A percentile compares a stretch with the other conserved stretches of the same genome.
Evolutionary conservation across 2,329 filamentous ascomycete genomes (phyloP).

Genomic region (Acrocalymma vagum): DNA sequence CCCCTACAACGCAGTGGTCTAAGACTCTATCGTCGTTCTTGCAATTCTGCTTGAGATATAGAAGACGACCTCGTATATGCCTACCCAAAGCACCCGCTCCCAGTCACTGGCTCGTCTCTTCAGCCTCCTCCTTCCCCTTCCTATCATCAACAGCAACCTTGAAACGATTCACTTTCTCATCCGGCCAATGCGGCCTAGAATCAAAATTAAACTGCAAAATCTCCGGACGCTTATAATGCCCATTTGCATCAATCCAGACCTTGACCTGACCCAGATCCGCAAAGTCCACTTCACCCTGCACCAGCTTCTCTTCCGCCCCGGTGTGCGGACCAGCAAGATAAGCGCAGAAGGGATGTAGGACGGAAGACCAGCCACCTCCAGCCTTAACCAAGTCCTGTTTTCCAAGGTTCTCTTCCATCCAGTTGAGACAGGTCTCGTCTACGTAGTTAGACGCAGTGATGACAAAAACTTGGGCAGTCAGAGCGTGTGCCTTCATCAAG

Average conservation of each 20-base stretch:
- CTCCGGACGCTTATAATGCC: constrained; percentile 48
- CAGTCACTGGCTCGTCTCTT: too few relatives aligned
- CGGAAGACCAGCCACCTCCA: constrained; percentile 46
- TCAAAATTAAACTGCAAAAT: constrained; percentile 45
- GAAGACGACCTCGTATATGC: too few relatives aligned
- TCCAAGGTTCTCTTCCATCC: constrained; percentile 49
- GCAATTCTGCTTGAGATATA: too few relatives aligned
- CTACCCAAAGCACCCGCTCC: too few relatives aligned
- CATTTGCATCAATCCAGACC: constrained; percentile 48
- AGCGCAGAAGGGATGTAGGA: constrained; percentile 46
- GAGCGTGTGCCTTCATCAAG: constrained; percentile 56
- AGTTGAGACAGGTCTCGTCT: constrained; percentile 51
- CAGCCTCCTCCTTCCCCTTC: constrained; percentile 15
- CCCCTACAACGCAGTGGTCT: too few relatives aligned
- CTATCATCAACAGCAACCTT: constrained; percentile 18
- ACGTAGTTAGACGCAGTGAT: constrained; percentile 54
- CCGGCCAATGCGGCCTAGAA: constrained; percentile 36
- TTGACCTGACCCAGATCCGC: constrained; percentile 41
- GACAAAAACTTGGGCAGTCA: constrained; percentile 57
- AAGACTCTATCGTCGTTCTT: too few relatives aligned
- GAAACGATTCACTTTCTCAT: constrained; percentile 37
- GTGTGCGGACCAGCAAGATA: constrained; percentile 46
- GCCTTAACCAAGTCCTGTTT: constrained; percentile 42
- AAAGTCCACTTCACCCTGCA: constrained; percentile 47
- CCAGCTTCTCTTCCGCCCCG: constrained; percentile 42